Conservation (phyloP, 2,329 filamentous ascomycete species). For the Aspergillus niger region DNA sequence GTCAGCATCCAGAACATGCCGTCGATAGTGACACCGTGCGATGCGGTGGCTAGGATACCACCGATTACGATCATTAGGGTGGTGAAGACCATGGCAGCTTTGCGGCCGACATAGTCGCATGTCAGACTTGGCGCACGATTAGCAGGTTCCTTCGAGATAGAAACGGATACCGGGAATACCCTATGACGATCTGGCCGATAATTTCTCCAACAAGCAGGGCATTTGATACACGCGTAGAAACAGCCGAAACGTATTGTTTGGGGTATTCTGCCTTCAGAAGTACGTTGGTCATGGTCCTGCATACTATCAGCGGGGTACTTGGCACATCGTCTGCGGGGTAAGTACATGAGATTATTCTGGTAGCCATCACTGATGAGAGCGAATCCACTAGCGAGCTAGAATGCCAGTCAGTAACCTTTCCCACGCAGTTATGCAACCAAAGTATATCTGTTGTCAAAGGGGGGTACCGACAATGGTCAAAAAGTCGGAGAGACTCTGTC, state of each 20-base stretch:
- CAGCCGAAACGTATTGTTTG: slow-evolving; percentile 2
- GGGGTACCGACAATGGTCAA: not conserved
- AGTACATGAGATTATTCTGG: slow-evolving; percentile 8
- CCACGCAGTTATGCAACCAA: too few species aligned
- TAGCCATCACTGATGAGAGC: slow-evolving; percentile 10
- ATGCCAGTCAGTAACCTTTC: not conserved
- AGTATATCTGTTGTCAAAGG: too few species aligned
- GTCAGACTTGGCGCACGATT: not conserved
- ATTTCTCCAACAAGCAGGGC: slow-evolving; percentile 1
- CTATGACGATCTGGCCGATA: slow-evolving; percentile 4
- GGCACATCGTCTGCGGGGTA: not conserved
- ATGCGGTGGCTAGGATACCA: slow-evolving; percentile 3
- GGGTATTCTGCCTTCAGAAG: slow-evolving; percentile 2
- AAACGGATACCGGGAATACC: not conserved
- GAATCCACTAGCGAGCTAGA: slow-evolving; percentile 5
- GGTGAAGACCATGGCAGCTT: slow-evolving; percentile 3
- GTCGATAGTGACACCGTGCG: not conserved
- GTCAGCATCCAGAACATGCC: slow-evolving; percentile 11
- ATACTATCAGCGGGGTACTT: not conserved
- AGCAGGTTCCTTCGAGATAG: not conserved
- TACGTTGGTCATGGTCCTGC: slow-evolving; percentile 6
- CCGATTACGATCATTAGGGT: slow-evolving; percentile 3
- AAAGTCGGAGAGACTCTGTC: not conserved
- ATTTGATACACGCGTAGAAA: slow-evolving; percentile 4
- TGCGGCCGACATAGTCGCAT: slow-evolving; percentile 3